Percentiles rank a stretch among this genome's conserved stretches.
These are phyloP conservation scores for Trypanosoma platydactyli DNA, from an alignment of 208 protist species.

Conservation along the genomic window DNA sequence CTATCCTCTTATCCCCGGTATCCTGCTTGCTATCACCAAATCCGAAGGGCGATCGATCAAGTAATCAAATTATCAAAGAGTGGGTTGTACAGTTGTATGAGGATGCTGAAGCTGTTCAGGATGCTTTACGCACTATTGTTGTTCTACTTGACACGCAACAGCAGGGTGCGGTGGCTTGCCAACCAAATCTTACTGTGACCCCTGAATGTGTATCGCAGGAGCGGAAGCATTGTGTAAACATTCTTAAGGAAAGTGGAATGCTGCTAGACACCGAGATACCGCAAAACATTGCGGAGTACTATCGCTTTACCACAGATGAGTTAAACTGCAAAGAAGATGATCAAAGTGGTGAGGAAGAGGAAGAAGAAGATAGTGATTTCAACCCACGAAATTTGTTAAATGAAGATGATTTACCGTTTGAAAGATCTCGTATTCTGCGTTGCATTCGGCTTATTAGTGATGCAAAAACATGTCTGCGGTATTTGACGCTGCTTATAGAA, in stretches of 20 bases:
- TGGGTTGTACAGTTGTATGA: slow-evolving; percentile 52
- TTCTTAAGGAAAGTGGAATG: slow-evolving; percentile 67
- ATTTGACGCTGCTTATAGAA: slow-evolving; percentile 59
- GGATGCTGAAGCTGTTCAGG: slow-evolving; percentile 60
- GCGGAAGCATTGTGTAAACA: slow-evolving; percentile 55
- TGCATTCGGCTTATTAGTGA: slow-evolving; percentile 63
- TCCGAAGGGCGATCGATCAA: neutral
- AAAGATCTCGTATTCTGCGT: slow-evolving; percentile 58
- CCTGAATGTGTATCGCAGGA: slow-evolving; percentile 48
- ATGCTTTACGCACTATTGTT: slow-evolving; percentile 61
- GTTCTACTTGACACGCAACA: slow-evolving; percentile 57
- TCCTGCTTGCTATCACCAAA: neutral
- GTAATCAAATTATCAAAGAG: slow-evolving; percentile 19
- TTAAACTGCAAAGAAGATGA: slow-evolving; percentile 38
- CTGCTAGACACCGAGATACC: slow-evolving; percentile 73
- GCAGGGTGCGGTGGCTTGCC: slow-evolving; percentile 1
- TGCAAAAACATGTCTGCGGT: slow-evolving; percentile 81
- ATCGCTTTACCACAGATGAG: slow-evolving; percentile 51
- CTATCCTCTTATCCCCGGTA: slow-evolving; percentile 9
- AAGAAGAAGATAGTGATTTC: slow-evolving; percentile 6
- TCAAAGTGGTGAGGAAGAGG: slow-evolving; percentile 10
- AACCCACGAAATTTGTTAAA: neutral
- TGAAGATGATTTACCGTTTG: slow-evolving; percentile 10
- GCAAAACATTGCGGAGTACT: slow-evolving; percentile 60
- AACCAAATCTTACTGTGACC: neutral